These are phyloP conservation scores for Euphorbia lathyris DNA, from an alignment of 345 rosid species.

Conservation along the genomic window DNA sequence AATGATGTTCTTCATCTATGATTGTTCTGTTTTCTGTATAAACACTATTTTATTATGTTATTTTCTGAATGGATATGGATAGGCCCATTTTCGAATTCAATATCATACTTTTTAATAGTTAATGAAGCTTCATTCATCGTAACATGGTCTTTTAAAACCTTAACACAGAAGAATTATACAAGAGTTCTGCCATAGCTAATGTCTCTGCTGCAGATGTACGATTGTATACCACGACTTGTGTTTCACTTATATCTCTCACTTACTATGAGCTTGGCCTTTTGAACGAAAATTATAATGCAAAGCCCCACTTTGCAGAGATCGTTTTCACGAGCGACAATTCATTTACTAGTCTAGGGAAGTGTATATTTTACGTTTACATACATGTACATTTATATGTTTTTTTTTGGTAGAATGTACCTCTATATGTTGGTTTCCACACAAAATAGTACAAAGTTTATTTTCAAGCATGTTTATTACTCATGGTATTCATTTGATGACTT, in stretches of 20 bases:
- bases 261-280: constrained; percentile 79
- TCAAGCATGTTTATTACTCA: neutral
- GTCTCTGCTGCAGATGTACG: constrained; percentile 30
- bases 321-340: constrained; percentile 49
- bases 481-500: too few species aligned
- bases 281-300: constrained; percentile 70
- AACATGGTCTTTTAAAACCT: too few species aligned
- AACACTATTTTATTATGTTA: too few species aligned
- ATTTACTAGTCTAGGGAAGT: constrained; percentile 57
- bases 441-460: neutral
- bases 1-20: neutral
- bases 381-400: too few species aligned
- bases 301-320: constrained; percentile 87
- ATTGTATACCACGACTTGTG: constrained; percentile 64
- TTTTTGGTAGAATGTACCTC: too few species aligned
- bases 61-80: too few species aligned
- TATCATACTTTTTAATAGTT: too few species aligned
- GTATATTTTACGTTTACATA: constrained; percentile 69
- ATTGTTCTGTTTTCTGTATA: neutral
- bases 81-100: too few species aligned
- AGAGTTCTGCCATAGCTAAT: constrained; percentile 48
- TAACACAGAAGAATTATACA: too few species aligned
- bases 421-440: neutral
- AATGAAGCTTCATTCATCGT: too few species aligned
- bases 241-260: constrained; percentile 71